Evolutionary conservation across 495 filamentous ascomycete species (phyloP).

Genomic region (Oidiodendron maius): DNA sequence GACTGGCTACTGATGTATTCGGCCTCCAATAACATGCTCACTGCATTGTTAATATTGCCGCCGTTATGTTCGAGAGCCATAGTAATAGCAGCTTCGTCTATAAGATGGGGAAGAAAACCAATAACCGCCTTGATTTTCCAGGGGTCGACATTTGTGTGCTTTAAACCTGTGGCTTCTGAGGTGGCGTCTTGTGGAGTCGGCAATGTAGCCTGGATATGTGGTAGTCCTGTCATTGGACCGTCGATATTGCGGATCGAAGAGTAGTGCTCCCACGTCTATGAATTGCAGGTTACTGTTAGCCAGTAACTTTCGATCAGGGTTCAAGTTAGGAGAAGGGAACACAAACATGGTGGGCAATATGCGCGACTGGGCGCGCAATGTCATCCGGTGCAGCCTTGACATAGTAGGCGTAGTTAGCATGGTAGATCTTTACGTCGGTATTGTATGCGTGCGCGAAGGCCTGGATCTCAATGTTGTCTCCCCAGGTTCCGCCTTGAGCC

Average conservation of each 20-base stretch:
- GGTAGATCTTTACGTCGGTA: slow-evolving; percentile 58
- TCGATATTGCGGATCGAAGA: slow-evolving; percentile 61
- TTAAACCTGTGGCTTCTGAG: slow-evolving; percentile 13
- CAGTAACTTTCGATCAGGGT: no score
- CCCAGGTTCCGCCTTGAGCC: slow-evolving; percentile 58
- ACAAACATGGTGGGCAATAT: slow-evolving; percentile 72
- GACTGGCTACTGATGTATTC: slow-evolving; percentile 34
- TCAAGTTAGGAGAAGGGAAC: not conserved
- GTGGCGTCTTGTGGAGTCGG: slow-evolving; percentile 21
- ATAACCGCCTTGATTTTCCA: slow-evolving; percentile 60
- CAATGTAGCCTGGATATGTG: slow-evolving; percentile 31
- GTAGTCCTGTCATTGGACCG: slow-evolving; percentile 53
- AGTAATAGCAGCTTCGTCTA: slow-evolving; percentile 47
- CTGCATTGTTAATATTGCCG: slow-evolving; percentile 54
- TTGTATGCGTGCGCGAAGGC: slow-evolving; percentile 61
- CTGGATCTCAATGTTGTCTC: slow-evolving; percentile 65
- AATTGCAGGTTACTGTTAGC: not conserved
- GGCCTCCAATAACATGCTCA: slow-evolving; percentile 50
- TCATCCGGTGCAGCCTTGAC: slow-evolving; percentile 37
- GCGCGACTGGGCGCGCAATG: slow-evolving; percentile 34
- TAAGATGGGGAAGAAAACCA: slow-evolving; percentile 49
- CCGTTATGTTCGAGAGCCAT: slow-evolving; percentile 53
- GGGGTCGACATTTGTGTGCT: slow-evolving; percentile 35
- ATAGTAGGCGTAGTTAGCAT: slow-evolving; percentile 31
- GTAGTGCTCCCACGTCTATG: slow-evolving; percentile 65